A percentile compares a stretch with the other conserved stretches of the same genome.
Evolutionary conservation across 108 stramenopile species (phyloP).

Genomic region (Cylindrotheca closterium): DNA sequence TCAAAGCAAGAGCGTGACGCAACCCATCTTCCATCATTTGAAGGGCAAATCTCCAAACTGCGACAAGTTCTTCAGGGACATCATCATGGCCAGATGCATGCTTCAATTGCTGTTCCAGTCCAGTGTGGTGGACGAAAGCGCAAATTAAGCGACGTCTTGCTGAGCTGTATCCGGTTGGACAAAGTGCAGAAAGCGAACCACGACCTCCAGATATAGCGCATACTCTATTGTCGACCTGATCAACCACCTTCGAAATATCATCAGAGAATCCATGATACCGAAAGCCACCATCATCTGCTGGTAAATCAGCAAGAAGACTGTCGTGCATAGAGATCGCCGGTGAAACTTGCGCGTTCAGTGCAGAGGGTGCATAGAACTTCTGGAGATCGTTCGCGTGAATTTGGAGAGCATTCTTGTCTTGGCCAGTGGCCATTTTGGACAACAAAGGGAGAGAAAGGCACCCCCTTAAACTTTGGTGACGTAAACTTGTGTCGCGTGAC

Average conservation of each 20-base stretch:
- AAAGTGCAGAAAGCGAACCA: slow-evolving; percentile 63
- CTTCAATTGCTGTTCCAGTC: background rate
- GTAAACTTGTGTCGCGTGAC: background rate
- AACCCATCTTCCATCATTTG: slow-evolving; percentile 71
- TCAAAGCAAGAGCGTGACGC: slow-evolving; percentile 27
- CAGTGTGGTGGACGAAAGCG: slow-evolving; percentile 53
- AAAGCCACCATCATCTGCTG: background rate
- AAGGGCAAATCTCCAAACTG: slow-evolving; percentile 44
- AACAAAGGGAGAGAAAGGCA: slow-evolving; percentile 9
- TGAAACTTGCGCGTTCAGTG: background rate
- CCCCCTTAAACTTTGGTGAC: background rate
- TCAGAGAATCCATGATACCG: no score
- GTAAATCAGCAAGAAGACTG: background rate
- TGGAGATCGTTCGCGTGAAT: background rate
- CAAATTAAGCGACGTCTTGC: slow-evolving; percentile 42
- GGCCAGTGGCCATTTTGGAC: background rate
- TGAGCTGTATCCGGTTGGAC: slow-evolving; percentile 38
- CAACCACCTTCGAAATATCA: background rate
- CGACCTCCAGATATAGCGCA: slow-evolving; percentile 15
- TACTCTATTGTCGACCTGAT: slow-evolving; percentile 12
- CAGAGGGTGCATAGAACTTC: slow-evolving; percentile 1
- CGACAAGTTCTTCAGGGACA: slow-evolving; percentile 12
- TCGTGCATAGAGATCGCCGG: background rate
- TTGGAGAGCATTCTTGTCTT: background rate
- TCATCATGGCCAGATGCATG: background rate